Conservation (phyloP, 257 asterid genomes). For the Solanum ossicruentum region DNA sequence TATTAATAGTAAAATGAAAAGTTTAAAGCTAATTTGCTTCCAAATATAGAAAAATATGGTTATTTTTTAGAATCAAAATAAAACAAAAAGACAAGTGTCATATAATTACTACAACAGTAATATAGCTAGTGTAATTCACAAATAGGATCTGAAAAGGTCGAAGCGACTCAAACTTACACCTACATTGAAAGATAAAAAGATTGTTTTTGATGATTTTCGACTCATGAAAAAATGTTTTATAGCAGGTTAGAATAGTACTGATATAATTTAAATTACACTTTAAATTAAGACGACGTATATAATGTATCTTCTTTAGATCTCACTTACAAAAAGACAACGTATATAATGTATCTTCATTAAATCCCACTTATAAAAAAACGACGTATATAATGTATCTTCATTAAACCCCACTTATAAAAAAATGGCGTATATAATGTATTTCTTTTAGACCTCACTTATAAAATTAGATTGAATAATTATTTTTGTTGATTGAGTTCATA, state of each 20-base stretch:
- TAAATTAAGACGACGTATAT: neutral
- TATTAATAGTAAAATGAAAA: neutral
- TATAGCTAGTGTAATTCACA: neutral
- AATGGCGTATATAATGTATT: neutral
- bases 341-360: neutral
- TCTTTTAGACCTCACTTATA: rapidly evolving
- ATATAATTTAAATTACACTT: neutral
- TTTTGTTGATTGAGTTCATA: conserved; percentile 1
- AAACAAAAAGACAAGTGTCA: neutral
- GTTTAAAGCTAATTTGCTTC: neutral
- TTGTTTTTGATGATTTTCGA: neutral
- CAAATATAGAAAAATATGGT: neutral
- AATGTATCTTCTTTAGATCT: rapidly evolving
- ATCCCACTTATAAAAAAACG: too few species aligned
- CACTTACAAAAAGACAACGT: too few species aligned
- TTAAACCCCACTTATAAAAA: neutral
- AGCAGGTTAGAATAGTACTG: rapidly evolving
- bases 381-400: neutral
- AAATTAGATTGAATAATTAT: neutral
- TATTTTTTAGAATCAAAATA: neutral
- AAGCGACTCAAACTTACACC: neutral
- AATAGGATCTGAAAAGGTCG: too few species aligned
- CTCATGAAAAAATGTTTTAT: neutral
- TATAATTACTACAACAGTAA: neutral
- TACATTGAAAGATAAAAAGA: neutral